These are phyloP conservation scores for Suillus spraguei DNA, from an alignment of 768 basidiomycete species.

Conservation along the genomic window DNA sequence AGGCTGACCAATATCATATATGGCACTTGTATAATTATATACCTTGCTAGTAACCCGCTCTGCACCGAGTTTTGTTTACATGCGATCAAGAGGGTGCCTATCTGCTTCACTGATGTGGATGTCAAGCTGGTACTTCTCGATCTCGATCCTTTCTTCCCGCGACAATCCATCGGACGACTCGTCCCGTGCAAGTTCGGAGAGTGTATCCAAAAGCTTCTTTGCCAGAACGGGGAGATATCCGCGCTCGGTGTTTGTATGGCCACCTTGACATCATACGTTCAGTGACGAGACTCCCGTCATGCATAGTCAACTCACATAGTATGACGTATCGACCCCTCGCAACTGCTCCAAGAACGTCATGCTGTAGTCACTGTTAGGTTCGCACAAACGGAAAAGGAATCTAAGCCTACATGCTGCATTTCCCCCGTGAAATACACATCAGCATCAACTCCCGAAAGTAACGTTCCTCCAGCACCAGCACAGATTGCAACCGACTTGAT, in stretches of 20 bases:
- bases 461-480: conserved; percentile 84
- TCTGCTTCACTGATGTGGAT: conserved; percentile 77
- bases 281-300: conserved; percentile 14
- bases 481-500: conserved; percentile 81
- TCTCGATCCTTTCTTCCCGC: conserved; percentile 31
- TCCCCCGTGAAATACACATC: conserved; percentile 94
- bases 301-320: conserved; percentile 59
- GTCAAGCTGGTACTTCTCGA: conserved; percentile 39
- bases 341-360: conserved; percentile 83
- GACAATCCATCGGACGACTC: conserved; percentile 36
- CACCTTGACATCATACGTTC: conserved; percentile 49
- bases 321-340: conserved; percentile 79
- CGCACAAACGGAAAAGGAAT: conserved; percentile 19
- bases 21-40: conserved; percentile 23
- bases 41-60: conserved; percentile 10
- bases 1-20: conserved; percentile 1
- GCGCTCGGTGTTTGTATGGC: conserved; percentile 94
- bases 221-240: conserved; percentile 84
- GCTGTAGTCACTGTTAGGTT: conserved; percentile 47
- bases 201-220: conserved; percentile 60
- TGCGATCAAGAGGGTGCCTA: conserved; percentile 70
- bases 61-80: conserved; percentile 37
- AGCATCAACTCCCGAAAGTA: conserved; percentile 71
- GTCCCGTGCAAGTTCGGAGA: conserved; percentile 33
- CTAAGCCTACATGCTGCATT: conserved; percentile 74